Percentiles rank a stretch among this genome's conserved stretches.
Conservation (phyloP, 139 green algal species). For the Pleodorina starrii region DNA sequence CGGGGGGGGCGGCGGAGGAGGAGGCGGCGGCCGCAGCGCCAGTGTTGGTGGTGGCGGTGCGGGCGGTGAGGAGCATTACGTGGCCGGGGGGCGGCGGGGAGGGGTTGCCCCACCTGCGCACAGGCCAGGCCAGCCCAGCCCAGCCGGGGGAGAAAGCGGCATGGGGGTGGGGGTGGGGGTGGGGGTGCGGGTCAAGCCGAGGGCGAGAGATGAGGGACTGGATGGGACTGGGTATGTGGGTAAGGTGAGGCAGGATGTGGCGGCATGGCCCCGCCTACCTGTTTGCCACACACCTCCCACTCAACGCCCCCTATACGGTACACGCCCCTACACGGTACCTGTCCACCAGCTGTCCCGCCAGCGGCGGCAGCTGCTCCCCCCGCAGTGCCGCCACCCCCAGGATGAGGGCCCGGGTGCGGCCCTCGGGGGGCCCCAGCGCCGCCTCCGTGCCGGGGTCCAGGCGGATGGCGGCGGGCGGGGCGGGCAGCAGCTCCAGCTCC, state of each 20-base stretch:
- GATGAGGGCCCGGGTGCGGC: neutral
- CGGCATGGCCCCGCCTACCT: too few relatives aligned
- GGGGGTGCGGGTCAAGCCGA: too few relatives aligned
- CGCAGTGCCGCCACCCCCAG: neutral
- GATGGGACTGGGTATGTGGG: too few relatives aligned
- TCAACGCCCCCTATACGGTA: too few relatives aligned
- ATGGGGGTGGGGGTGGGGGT: too few relatives aligned
- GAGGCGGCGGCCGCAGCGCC: neutral
- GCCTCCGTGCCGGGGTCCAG: neutral
- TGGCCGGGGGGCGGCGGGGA: neutral
- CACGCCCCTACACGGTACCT: too few relatives aligned
- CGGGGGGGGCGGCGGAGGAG: neutral
- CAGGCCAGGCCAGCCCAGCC: too few relatives aligned
- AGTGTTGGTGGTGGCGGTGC: neutral
- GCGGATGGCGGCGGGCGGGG: neutral
- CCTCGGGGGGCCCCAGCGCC: neutral
- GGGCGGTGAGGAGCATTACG: neutral
- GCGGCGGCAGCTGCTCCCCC: neutral
- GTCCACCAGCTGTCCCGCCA: conserved; percentile 3
- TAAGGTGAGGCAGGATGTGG: too few relatives aligned
- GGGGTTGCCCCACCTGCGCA: conserved; percentile 12
- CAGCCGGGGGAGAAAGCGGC: too few relatives aligned
- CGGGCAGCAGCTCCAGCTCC: conserved; percentile 3
- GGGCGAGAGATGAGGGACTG: too few relatives aligned
- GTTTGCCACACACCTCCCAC: too few relatives aligned